Evolutionary conservation across 306 rosid genomes (phyloP).

Genomic region (Acacia confusa): DNA sequence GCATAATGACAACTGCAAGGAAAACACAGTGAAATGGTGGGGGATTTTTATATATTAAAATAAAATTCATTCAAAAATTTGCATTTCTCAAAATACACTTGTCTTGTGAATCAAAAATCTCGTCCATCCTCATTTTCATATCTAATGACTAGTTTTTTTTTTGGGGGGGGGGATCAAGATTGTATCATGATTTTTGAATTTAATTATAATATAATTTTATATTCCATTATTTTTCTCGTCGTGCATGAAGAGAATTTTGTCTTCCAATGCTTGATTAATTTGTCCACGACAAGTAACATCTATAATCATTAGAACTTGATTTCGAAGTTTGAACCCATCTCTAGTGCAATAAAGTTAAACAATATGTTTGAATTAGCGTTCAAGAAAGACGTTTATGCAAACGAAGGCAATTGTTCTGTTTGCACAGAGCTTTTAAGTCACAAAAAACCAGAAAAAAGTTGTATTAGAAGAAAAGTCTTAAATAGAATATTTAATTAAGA

Average conservation of each 20-base stretch:
- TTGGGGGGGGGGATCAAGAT: no score
- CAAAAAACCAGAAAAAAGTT: no score
- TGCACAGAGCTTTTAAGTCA: no score
- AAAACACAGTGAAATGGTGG: background rate
- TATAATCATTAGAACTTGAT: background rate
- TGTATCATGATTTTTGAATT: background rate
- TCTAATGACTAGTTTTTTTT: background rate
- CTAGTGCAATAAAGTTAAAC: background rate
- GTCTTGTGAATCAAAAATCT: background rate
- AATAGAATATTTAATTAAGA: no score
- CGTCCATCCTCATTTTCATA: background rate
- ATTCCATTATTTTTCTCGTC: no score
- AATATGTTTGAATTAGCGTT: no score
- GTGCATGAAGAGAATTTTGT: background rate
- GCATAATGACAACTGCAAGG: background rate
- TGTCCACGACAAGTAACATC: background rate
- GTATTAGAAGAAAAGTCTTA: no score
- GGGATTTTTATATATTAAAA: background rate
- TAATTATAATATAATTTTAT: background rate
- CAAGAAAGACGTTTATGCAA: no score
- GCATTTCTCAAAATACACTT: background rate
- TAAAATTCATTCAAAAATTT: background rate
- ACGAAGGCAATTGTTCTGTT: no score
- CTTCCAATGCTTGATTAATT: background rate
- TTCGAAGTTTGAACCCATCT: background rate